These are phyloP conservation scores for Boeremia lycopersici DNA, from an alignment of 2,329 filamentous ascomycete genomes.

Conservation along the genomic window DNA sequence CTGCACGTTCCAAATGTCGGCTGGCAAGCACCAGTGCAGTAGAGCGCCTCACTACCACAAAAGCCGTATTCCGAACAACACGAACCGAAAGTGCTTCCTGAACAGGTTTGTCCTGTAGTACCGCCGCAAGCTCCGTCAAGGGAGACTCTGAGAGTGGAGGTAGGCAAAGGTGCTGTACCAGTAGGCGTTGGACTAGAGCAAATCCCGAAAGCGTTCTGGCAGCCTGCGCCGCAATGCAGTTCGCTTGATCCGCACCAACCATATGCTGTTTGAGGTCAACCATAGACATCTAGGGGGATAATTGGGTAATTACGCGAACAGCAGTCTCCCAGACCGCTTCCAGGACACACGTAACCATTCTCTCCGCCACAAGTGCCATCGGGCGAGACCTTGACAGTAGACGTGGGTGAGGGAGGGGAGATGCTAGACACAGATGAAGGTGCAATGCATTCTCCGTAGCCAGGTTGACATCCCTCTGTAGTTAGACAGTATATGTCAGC, in stretches of 20 bases:
- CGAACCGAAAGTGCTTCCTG: conserved; percentile 5
- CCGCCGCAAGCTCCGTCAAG: conserved; percentile 17
- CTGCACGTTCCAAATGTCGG: conserved; percentile 48
- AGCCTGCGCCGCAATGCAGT: conserved; percentile 12
- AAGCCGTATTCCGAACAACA: conserved; percentile 15
- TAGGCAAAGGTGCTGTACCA: conserved; percentile 19
- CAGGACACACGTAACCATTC: conserved; percentile 21
- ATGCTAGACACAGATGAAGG: conserved; percentile 5
- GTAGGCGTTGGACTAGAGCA: conserved; percentile 12
- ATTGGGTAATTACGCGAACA: conserved; percentile 16
- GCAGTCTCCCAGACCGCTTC: conserved; percentile 25
- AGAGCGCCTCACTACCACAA: background rate
- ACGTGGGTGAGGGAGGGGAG: conserved; percentile 10
- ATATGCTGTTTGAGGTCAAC: conserved; percentile 10
- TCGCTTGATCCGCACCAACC: conserved; percentile 19
- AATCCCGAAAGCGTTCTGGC: conserved; percentile 18
- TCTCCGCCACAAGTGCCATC: conserved; percentile 22
- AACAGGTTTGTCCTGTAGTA: conserved; percentile 12
- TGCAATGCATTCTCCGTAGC: conserved; percentile 29
- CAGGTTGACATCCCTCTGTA: conserved; percentile 33
- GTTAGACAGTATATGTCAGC: conserved; percentile 29
- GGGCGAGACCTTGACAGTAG: conserved; percentile 11
- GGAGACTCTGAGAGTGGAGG: conserved; percentile 12
- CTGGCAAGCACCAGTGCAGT: conserved; percentile 10
- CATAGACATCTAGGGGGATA: too few relatives aligned